phyloP scores from a whole-genome alignment of 1,284 basidiomycete species.

The Veloboletus limbatus region DNA sequence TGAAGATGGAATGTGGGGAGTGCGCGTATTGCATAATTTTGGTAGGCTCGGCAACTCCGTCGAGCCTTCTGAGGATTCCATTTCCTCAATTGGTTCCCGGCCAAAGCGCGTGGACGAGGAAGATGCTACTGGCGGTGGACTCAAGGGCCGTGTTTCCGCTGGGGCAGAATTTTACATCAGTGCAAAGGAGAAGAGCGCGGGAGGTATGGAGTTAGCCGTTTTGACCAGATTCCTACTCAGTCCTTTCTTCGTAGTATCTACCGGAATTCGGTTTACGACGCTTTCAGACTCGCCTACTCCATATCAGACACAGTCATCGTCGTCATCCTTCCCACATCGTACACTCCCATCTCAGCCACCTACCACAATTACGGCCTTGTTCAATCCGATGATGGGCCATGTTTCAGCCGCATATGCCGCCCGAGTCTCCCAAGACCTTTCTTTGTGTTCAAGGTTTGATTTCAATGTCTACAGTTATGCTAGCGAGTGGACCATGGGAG shows the following conservation, averaged over 20 bases:
- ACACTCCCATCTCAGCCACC: conserved; percentile 67
- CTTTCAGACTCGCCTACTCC: conserved; percentile 74
- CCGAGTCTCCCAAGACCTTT: conserved; percentile 82
- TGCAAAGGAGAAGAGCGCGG: conserved; percentile 89
- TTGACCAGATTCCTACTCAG: conserved; percentile 2
- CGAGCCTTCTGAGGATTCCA: conserved; percentile 28
- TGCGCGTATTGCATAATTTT: conserved; percentile 92
- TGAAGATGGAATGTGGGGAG: conserved; percentile 90
- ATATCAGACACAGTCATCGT: conserved; percentile 45
- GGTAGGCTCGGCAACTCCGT: conserved; percentile 51
- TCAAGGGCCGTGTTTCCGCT: conserved; percentile 86
- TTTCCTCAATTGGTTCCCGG: conserved; percentile 22
- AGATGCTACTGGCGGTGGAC: conserved; percentile 84
- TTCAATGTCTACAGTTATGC: conserved; percentile 98
- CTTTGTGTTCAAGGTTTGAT: conserved; percentile 88
- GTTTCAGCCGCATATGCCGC: conserved; percentile 91
- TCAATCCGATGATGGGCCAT: conserved; percentile 97
- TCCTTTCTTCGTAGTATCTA: conserved; percentile 64
- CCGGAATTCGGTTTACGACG: conserved; percentile 90
- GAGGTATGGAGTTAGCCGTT: conserved; percentile 48
- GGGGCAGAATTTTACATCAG: conserved; percentile 96
- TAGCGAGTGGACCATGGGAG: conserved; percentile 93
- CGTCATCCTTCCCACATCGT: conserved; percentile 34
- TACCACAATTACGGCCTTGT: conserved; percentile 90
- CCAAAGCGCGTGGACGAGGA: conserved; percentile 82